Base-by-base conservation (phyloP, 108 stramenopile genomes). In the Aurantiochytrium sp. region DNA sequence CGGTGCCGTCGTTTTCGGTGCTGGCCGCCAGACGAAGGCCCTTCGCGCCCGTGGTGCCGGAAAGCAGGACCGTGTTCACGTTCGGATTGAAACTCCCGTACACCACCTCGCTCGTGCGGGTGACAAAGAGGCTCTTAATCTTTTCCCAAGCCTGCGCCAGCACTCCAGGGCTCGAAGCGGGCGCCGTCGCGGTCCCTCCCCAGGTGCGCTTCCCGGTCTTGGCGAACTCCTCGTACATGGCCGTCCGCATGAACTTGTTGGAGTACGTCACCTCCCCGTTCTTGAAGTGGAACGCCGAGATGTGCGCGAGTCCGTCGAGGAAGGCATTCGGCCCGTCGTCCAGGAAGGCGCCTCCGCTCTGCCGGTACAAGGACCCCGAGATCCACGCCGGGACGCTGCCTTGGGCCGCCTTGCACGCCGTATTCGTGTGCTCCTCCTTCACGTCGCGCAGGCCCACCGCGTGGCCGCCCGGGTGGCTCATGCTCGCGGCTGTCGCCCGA, bases 201-300 rank as follows among this genome's bases (percentile, higher is more conserved):
- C 73, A 81, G 15, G 39, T 48, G 15, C 73, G 39, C 12, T n/a
- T 12, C 6, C 73, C 73, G 6, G 39, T 81, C 30, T 81, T 30
- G 2, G 32, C 30, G 30, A 81, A 81, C 12, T 15, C 24, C 19
- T 81, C 30, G 30, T 27, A 81, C n/a, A n/a, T 30, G n/a, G 39
- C n/a, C 19, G 73, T 48, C 8, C 73, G 39, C 73, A 81, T 81
- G 73, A 48, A 81, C 45, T 81, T 81, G 73, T 81, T 81, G 21
- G 73, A 81, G 30, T 48, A 81, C 24, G 39, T 41, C 73, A 81
- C 73, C 24, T 37, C 73, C 6, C 73, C 73, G 12, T 81, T 48
- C 6, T 24, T 1, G 32, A 81, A 48, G 45, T 48, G 73, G 30
- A 22, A 48, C 45, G 73, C 73, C n/a, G 73, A 48, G 45, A 81